phyloP scores from a whole-genome alignment of 345 rosid species.

The Eucalyptus caleyi region DNA sequence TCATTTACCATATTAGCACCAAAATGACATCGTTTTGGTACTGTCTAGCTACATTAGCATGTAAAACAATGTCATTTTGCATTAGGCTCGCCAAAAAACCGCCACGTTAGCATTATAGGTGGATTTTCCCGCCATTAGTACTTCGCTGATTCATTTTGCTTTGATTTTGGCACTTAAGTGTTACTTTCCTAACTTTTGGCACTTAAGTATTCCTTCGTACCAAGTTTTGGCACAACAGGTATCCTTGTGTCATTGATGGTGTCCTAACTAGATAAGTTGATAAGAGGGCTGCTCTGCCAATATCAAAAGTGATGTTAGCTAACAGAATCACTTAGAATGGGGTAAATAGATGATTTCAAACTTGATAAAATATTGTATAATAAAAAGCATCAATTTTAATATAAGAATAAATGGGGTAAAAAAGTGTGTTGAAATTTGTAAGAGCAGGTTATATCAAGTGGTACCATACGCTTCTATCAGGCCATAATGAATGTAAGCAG shows the following conservation, averaged over 20 bases:
- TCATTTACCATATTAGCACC: accelerated
- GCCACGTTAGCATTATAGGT: accelerated
- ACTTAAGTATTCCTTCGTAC: no score
- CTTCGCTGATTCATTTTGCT: accelerated
- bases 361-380: no score
- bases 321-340: background rate
- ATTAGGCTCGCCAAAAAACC: no score
- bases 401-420: background rate
- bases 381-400: no score
- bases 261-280: background rate
- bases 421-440: background rate
- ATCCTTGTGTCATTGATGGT: background rate
- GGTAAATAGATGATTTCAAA: no score
- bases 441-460: background rate
- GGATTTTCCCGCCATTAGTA: accelerated
- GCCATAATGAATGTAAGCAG: background rate
- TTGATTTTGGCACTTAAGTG: no score
- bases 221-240: no score
- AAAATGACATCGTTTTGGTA: no score
- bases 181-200: accelerated
- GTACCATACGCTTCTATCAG: background rate
- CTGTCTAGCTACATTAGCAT: no score
- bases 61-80: no score
- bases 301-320: background rate
- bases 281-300: no score